Evolutionary conservation across 352 stramenopile species (phyloP).

Genomic region (Pythium sp.): DNA sequence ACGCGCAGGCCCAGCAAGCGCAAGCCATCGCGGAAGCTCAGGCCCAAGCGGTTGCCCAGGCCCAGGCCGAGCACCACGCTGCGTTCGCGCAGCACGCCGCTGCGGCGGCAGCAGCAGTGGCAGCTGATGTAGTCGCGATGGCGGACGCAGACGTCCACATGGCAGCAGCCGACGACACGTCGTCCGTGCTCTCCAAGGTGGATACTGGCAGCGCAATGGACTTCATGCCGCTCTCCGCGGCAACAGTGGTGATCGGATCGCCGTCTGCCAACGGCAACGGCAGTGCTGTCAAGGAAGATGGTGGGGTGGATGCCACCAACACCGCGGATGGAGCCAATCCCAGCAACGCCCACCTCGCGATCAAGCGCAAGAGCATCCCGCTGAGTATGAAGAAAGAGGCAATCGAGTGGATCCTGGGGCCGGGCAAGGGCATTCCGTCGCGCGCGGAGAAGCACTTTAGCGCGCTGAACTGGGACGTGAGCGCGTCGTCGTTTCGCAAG

Average conservation of each 20-base stretch:
- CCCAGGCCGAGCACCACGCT: slow-evolving; percentile 10
- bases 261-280: not conserved
- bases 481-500: slow-evolving; percentile 74
- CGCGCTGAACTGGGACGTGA: slow-evolving; percentile 70
- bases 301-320: not conserved
- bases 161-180: slow-evolving; percentile 3
- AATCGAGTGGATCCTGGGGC: slow-evolving; percentile 77
- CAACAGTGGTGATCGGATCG: slow-evolving; percentile 16
- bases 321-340: not conserved
- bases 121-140: slow-evolving; percentile 6
- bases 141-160: slow-evolving; percentile 11
- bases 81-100: slow-evolving; percentile 22
- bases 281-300: not conserved
- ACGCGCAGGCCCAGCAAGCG: slow-evolving; percentile 45
- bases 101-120: not conserved
- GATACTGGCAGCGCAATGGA: slow-evolving; percentile 19
- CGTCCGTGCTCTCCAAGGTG: slow-evolving; percentile 8
- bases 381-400: slow-evolving; percentile 83
- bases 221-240: slow-evolving; percentile 28
- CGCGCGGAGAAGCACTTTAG: slow-evolving; percentile 75
- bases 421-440: slow-evolving; percentile 65
- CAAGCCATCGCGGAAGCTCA: slow-evolving; percentile 18
- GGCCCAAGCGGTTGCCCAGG: slow-evolving; percentile 6
- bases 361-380: slow-evolving; percentile 74
- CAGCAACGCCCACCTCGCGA: slow-evolving; percentile 8